A percentile compares a stretch with the other conserved stretches of the same genome.
These are phyloP conservation scores for Colletotrichum ledebouriae DNA, from an alignment of 2,329 filamentous ascomycete genomes.

Conservation along the genomic window DNA sequence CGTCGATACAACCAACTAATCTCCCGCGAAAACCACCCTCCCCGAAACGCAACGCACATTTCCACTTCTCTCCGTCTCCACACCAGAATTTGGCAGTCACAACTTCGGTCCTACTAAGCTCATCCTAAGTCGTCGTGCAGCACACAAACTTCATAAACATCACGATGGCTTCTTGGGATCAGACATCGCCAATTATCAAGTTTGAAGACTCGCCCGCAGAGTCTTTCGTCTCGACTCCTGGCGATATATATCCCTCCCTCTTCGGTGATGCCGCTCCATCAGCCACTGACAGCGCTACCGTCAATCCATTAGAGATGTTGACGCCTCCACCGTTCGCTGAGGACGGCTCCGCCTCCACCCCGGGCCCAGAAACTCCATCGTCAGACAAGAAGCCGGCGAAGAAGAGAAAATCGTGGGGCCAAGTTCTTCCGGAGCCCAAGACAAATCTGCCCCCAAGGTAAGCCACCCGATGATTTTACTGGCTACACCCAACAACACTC, in stretches of 20 bases:
- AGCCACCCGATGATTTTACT: conserved; percentile 44
- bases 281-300: conserved; percentile 51
- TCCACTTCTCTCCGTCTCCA: conserved; percentile 17
- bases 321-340: conserved; percentile 58
- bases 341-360: conserved; percentile 44
- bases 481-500: background rate
- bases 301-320: conserved; percentile 64
- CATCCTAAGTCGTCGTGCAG: background rate
- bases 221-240: conserved; percentile 65
- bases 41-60: conserved; percentile 27
- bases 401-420: conserved; percentile 99
- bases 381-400: conserved; percentile 81
- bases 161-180: conserved; percentile 58
- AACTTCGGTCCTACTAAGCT: background rate
- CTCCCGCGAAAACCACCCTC: conserved; percentile 10
- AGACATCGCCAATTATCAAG: conserved; percentile 61
- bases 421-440: conserved; percentile 95
- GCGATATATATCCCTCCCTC: conserved; percentile 63
- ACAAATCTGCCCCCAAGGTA: conserved; percentile 94
- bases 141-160: conserved; percentile 38
- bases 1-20: conserved; percentile 45
- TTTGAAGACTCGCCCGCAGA: conserved; percentile 68
- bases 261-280: conserved; percentile 54
- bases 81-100: background rate
- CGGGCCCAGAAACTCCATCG: conserved; percentile 22